Percentiles rank a stretch among this genome's conserved stretches.
Evolutionary conservation across 208 protist genomes (phyloP).

Genomic region (Acanthamoeba quina): DNA sequence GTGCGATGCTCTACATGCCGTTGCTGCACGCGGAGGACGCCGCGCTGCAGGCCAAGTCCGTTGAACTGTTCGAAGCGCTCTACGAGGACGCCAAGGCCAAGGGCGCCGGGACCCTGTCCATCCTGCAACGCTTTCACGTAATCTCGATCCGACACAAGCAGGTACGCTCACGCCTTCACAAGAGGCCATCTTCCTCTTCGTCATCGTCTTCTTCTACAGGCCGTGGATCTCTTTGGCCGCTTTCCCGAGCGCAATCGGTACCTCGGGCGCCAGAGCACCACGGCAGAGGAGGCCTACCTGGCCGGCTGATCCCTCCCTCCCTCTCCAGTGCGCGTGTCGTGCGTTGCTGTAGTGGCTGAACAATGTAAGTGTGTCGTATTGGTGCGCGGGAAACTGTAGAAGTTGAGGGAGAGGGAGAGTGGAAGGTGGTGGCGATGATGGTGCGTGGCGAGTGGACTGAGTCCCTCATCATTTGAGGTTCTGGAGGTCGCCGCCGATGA

Average conservation of each 20-base stretch:
- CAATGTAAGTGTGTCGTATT: not conserved
- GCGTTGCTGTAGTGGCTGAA: not conserved
- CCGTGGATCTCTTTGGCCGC: slow-evolving; percentile 17
- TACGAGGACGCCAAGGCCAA: not conserved
- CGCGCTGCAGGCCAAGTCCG: slow-evolving; percentile 18
- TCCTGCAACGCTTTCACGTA: slow-evolving; percentile 43
- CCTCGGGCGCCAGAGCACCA: slow-evolving; percentile 19
- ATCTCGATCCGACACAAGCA: not conserved
- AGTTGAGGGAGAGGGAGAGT: not conserved
- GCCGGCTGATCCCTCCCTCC: not conserved
- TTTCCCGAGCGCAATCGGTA: slow-evolving; percentile 61
- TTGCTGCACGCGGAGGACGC: slow-evolving; percentile 56
- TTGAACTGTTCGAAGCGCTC: slow-evolving; percentile 2
- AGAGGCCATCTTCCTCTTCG: too few relatives aligned
- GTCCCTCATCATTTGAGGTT: not conserved
- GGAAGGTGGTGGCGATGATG: not conserved
- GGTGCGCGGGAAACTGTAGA: not conserved
- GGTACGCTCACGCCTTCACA: not conserved
- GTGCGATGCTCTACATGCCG: slow-evolving; percentile 71
- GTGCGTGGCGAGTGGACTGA: too few relatives aligned
- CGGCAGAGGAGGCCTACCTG: slow-evolving; percentile 37
- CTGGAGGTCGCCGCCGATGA: slow-evolving; percentile 53
- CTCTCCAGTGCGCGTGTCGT: too few relatives aligned
- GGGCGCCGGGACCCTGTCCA: not conserved
- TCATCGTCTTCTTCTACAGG: not conserved